Percentiles rank a stretch among this genome's conserved stretches.
phyloP scores from a whole-genome alignment of 306 rosid species.

The Sicyos edulis region DNA sequence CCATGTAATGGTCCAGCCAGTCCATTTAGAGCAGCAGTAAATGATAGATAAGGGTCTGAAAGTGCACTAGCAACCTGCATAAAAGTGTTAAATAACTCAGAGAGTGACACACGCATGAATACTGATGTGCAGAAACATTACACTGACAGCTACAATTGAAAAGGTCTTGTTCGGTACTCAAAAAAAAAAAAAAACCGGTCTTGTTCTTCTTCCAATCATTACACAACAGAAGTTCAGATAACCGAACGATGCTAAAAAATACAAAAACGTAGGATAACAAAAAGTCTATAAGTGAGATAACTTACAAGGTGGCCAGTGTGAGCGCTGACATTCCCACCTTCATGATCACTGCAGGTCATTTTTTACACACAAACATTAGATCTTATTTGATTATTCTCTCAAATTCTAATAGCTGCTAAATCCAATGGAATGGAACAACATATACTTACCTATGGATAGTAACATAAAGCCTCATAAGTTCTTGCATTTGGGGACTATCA shows the following conservation, averaged over 20 bases:
- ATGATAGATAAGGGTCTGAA: slow-evolving; percentile 94
- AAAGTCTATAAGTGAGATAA: slow-evolving; percentile 25
- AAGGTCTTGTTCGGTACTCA: not conserved
- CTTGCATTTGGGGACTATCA: slow-evolving; percentile 76
- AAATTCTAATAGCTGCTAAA: not conserved
- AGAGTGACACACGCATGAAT: not conserved
- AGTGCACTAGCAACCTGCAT: slow-evolving; percentile 89
- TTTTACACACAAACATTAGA: slow-evolving; percentile 26
- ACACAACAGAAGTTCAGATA: not conserved
- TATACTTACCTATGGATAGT: slow-evolving; percentile 86
- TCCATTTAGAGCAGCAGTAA: slow-evolving; percentile 95
- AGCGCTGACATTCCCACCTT: slow-evolving; percentile 98
- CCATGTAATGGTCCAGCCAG: slow-evolving; percentile 99
- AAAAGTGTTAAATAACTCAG: slow-evolving; percentile 20
- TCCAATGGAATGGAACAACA: not conserved
- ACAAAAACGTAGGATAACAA: not conserved
- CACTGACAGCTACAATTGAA: not conserved
- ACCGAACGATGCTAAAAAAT: not conserved
- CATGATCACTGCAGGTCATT: slow-evolving; percentile 80
- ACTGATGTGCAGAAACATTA: slow-evolving; percentile 15
- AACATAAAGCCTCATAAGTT: slow-evolving; percentile 92
- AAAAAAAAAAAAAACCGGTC: too few species aligned
- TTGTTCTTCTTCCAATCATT: slow-evolving; percentile 19
- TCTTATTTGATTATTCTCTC: not conserved
- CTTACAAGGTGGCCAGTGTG: slow-evolving; percentile 93